phyloP scores from a whole-genome alignment of 306 rosid species.

The Castanopsis chinensis region DNA sequence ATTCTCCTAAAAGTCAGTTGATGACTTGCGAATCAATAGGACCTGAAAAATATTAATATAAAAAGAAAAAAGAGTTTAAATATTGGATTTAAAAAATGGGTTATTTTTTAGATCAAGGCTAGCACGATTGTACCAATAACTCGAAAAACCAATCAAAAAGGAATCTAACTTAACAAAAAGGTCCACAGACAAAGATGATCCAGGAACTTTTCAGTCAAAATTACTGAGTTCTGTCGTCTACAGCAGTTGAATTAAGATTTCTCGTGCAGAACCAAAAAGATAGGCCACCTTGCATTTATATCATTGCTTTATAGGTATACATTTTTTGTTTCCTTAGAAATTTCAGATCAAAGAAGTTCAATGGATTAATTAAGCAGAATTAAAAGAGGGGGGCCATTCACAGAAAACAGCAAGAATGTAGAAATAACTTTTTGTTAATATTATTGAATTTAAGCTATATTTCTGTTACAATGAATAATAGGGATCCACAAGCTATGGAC shows the following conservation, averaged over 20 bases:
- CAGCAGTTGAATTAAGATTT: no score
- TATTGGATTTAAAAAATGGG: background rate
- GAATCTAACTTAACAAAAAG: background rate
- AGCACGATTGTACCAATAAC: background rate
- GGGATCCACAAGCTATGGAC: slow-evolving; percentile 41
- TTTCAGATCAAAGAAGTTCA: background rate
- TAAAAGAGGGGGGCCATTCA: background rate
- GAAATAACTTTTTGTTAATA: background rate
- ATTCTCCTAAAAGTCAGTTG: background rate
- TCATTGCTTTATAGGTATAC: background rate
- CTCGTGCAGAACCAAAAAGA: no score
- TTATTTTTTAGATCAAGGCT: background rate
- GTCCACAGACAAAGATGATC: background rate
- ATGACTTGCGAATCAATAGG: background rate
- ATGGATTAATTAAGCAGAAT: background rate
- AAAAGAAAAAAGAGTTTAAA: background rate
- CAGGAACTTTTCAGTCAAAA: no score
- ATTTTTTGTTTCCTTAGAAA: background rate
- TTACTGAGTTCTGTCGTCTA: no score
- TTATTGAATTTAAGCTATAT: background rate
- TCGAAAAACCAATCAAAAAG: background rate
- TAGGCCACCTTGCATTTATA: background rate
- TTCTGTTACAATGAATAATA: slow-evolving; percentile 8
- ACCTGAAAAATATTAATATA: background rate
- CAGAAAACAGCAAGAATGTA: background rate